Evolutionary conservation across 257 asterid genomes (phyloP).

Genomic region (Linaria vulgaris): DNA sequence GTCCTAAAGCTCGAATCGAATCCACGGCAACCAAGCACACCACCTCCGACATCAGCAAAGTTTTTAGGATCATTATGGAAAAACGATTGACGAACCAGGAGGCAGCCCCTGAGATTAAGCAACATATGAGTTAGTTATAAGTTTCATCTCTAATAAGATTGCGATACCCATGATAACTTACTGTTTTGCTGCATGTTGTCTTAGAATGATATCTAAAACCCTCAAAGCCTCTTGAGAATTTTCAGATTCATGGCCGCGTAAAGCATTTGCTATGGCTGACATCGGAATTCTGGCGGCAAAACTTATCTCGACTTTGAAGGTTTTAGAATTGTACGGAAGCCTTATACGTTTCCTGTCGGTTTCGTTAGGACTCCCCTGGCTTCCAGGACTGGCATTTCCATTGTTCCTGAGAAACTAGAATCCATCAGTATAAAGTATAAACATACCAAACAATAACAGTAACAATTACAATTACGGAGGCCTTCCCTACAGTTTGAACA

Average conservation of each 20-base stretch:
- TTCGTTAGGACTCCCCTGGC: constrained; percentile 49
- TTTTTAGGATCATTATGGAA: constrained; percentile 64
- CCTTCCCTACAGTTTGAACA: too few species aligned
- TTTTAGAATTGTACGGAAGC: constrained; percentile 66
- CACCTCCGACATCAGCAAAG: constrained; percentile 84
- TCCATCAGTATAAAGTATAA: too few species aligned
- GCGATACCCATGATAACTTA: constrained; percentile 35
- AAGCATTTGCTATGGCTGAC: constrained; percentile 78
- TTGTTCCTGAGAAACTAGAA: constrained; percentile 50
- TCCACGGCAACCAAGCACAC: constrained; percentile 84
- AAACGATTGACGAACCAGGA: constrained; percentile 78
- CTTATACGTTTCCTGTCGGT: constrained; percentile 60
- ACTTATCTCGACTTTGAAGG: constrained; percentile 77
- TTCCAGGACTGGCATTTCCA: constrained; percentile 65
- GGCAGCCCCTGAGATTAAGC: constrained; percentile 65
- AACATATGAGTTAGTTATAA: constrained; percentile 4
- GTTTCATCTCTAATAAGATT: background rate
- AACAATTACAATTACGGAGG: too few species aligned
- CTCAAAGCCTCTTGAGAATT: constrained; percentile 74
- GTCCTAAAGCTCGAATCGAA: constrained; percentile 87
- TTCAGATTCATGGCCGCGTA: constrained; percentile 84
- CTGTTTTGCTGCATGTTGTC: constrained; percentile 95
- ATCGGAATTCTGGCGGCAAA: constrained; percentile 79
- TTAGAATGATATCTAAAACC: constrained; percentile 77
- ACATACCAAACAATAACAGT: too few species aligned